These are phyloP conservation scores for Boletales sp. DNA, from an alignment of 768 basidiomycete genomes.

Conservation along the genomic window DNA sequence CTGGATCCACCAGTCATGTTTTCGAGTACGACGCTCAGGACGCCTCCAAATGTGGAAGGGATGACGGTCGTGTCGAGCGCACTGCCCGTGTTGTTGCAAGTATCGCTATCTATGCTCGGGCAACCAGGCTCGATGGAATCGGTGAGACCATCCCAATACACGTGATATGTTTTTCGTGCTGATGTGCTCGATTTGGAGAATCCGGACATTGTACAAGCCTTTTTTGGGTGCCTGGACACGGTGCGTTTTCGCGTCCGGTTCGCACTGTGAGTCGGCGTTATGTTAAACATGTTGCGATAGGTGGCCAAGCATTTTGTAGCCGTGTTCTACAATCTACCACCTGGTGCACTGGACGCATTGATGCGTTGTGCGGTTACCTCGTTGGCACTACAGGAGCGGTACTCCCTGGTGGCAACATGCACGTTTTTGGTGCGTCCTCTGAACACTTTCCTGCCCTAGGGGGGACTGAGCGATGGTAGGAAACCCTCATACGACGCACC, in stretches of 20 bases:
- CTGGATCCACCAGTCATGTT: conserved; percentile 66
- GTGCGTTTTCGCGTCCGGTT: conserved; percentile 37
- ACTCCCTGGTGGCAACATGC: conserved; percentile 78
- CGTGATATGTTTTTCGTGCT: background rate
- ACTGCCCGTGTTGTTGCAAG: conserved; percentile 56
- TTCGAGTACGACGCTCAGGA: conserved; percentile 40
- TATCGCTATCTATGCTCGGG: conserved; percentile 50
- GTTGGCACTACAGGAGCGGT: conserved; percentile 75
- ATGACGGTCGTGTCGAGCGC: conserved; percentile 52
- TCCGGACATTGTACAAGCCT: conserved; percentile 87
- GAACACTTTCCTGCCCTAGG: background rate
- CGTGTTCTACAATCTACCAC: conserved; percentile 60
- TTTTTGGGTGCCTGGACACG: conserved; percentile 79
- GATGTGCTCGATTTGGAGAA: conserved; percentile 48
- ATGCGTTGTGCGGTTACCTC: conserved; percentile 67
- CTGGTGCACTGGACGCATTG: conserved; percentile 60
- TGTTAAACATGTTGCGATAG: conserved; percentile 15
- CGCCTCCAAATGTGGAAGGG: conserved; percentile 52
- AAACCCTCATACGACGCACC: conserved; percentile 61
- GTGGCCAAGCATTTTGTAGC: conserved; percentile 57
- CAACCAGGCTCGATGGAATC: conserved; percentile 64
- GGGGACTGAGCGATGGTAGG: conserved; percentile 34
- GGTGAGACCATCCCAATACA: conserved; percentile 39
- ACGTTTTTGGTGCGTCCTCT: conserved; percentile 68
- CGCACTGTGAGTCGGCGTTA: background rate